Base-by-base conservation (phyloP, 176 grass and related monocot species). In the Puya raimondii region DNA sequence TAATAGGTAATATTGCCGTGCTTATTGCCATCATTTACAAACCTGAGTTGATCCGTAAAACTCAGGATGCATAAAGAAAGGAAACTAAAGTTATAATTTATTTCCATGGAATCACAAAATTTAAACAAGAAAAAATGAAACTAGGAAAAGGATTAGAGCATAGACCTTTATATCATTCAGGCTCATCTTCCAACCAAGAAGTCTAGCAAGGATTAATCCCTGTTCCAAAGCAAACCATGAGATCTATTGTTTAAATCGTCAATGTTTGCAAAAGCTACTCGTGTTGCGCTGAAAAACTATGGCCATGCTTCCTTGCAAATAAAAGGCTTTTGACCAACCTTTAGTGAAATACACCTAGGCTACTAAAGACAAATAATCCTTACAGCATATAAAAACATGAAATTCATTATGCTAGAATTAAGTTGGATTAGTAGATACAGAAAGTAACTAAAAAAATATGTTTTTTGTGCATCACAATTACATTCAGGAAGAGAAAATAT, bases 131-230 rank as follows among this genome's bases (percentile, higher is more conserved):
- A 51, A 11, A n/a, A 69, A 0, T 14, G 27, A 73, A 82, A 1
- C 33, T 42, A 42, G 33, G 33, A 25, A 1, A 66, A 65, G 48
- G 33, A 7, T 18, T 54, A 3, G 48, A 23, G 50, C 5, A 12
- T 67, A 63, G 79, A 92, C 93, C 79, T 80, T 92, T 74, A 97
- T 90, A 76, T 88, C 68, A 49, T 88, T 80, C 93, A 97, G 78
- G 79, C 80, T 79, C 51, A 97, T 82, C 23, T 8, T 73, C 81
- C 83, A 79, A 14, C 86, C 89, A 29, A 92, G 59, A 80, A 97
- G 84, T 76, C 93, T 87, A 70, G 93, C 81, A 54, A 97, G 80
- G 73, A 97, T 92, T 76, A 97, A 70, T n/a, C 77, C 82, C 93
- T 97, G 84, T 71, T 77, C 61, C 12, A 27, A 74, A 64, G 64